Evolutionary conservation across 139 green algal species (phyloP).

Genomic region (Monoraphidium neglectum): DNA sequence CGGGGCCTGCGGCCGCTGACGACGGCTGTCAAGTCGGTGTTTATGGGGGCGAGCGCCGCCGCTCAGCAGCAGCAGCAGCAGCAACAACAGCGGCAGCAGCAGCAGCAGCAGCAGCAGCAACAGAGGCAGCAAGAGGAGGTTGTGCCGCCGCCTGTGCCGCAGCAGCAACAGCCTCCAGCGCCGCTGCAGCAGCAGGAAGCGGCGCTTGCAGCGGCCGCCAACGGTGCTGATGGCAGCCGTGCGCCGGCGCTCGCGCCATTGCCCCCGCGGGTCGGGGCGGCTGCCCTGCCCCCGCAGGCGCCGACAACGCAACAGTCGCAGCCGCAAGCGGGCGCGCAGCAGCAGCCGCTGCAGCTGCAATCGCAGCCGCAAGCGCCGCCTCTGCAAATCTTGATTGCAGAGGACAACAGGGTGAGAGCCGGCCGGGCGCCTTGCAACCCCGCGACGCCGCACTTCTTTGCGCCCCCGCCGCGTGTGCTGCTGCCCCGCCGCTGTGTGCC

Average conservation of each 20-base stretch:
- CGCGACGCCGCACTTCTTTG: too few species aligned
- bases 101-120: conserved; percentile 1
- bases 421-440: too few species aligned
- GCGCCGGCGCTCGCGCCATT: too few species aligned
- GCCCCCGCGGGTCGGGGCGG: background rate
- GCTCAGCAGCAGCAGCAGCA: background rate
- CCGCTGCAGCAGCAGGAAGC: too few species aligned
- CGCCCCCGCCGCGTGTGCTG: too few species aligned
- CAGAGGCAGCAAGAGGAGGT: background rate
- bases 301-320: background rate
- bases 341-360: too few species aligned
- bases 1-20: too few species aligned
- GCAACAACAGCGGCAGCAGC: background rate
- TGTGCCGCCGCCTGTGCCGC: background rate
- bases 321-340: background rate
- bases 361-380: too few species aligned
- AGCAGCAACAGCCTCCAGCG: too few species aligned
- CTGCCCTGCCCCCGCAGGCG: background rate
- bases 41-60: background rate
- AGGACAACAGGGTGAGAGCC: conserved; percentile 74
- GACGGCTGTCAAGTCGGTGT: background rate
- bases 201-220: too few species aligned
- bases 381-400: conserved; percentile 69
- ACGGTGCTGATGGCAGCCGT: too few species aligned
- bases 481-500: too few species aligned